Conservation (phyloP, 495 filamentous ascomycete species). For the Penicillium chermesinum region DNA sequence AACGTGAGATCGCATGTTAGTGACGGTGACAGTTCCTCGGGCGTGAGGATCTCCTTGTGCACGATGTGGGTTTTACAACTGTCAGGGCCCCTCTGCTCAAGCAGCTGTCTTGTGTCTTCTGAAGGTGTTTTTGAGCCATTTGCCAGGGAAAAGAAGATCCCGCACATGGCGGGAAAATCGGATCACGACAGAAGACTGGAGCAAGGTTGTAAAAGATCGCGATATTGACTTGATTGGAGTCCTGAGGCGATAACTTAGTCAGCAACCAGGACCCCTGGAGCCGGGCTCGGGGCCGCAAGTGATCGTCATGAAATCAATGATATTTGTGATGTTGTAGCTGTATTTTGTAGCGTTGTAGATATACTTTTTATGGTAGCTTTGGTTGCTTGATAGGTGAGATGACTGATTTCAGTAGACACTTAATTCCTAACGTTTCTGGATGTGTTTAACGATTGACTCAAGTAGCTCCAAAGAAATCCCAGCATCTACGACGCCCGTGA, state of each 20-base stretch:
- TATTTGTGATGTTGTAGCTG: neutral
- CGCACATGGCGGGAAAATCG: constrained; percentile 50
- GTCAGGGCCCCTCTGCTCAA: constrained; percentile 55
- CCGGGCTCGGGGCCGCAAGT: neutral
- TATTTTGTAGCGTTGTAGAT: too few relatives aligned
- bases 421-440: too few relatives aligned
- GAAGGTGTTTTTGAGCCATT: constrained; percentile 28
- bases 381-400: too few relatives aligned
- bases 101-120: constrained; percentile 35
- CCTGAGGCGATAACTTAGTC: constrained; percentile 19
- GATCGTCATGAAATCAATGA: neutral
- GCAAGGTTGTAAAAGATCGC: neutral
- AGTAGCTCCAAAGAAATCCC: neutral
- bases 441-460: too few relatives aligned
- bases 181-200: neutral
- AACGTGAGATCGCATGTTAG: constrained; percentile 51
- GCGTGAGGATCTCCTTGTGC: constrained; percentile 16
- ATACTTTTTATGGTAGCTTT: too few relatives aligned
- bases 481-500: neutral
- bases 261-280: constrained; percentile 6
- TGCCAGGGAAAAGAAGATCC: constrained; percentile 56
- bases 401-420: too few relatives aligned
- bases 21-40: constrained; percentile 18
- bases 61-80: constrained; percentile 33
- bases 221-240: constrained; percentile 10